phyloP scores from a whole-genome alignment of 768 basidiomycete species.

The Phylloporus scabripes region DNA sequence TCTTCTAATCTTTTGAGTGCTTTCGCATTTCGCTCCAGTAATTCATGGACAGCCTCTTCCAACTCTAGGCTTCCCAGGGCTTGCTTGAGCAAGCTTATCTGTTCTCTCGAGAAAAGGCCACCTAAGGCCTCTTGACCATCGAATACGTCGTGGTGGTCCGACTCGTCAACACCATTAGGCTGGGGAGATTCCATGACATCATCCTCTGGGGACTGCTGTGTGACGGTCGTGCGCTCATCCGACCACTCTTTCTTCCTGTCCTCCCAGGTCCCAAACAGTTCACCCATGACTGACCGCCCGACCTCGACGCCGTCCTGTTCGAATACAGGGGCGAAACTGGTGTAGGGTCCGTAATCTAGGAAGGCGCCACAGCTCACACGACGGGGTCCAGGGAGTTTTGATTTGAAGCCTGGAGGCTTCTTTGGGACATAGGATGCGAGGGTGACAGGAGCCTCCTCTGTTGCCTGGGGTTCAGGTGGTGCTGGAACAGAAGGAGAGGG shows the following conservation, averaged over 20 bases:
- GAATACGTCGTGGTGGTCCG: conserved; percentile 4
- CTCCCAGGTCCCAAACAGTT: conserved; percentile 50
- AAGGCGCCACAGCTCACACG: conserved; percentile 61
- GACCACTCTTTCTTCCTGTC: conserved; percentile 34
- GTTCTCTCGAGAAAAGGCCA: conserved; percentile 51
- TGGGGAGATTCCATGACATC: background rate
- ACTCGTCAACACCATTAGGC: conserved; percentile 12
- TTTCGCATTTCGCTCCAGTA: conserved; percentile 58
- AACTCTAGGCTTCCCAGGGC: conserved; percentile 58
- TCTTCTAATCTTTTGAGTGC: conserved; percentile 62
- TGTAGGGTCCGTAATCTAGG: conserved; percentile 70
- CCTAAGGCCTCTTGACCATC: conserved; percentile 43
- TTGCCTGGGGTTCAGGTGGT: conserved; percentile 28
- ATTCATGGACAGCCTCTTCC: conserved; percentile 62
- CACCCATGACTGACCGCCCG: conserved; percentile 55
- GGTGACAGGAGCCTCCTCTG: conserved; percentile 32
- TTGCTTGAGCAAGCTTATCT: conserved; percentile 52
- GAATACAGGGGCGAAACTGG: conserved; percentile 75
- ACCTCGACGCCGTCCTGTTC: conserved; percentile 73
- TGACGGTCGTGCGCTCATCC: conserved; percentile 13
- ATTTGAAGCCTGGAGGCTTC: conserved; percentile 37
- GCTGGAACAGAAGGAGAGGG: conserved; percentile 46
- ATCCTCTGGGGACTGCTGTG: conserved; percentile 2
- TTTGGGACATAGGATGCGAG: conserved; percentile 54
- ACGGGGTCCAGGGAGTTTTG: conserved; percentile 45